These are phyloP conservation scores for Entophlyctis helioformis DNA, from an alignment of 192 early-diverging fungal genomes.

Conservation along the genomic window DNA sequence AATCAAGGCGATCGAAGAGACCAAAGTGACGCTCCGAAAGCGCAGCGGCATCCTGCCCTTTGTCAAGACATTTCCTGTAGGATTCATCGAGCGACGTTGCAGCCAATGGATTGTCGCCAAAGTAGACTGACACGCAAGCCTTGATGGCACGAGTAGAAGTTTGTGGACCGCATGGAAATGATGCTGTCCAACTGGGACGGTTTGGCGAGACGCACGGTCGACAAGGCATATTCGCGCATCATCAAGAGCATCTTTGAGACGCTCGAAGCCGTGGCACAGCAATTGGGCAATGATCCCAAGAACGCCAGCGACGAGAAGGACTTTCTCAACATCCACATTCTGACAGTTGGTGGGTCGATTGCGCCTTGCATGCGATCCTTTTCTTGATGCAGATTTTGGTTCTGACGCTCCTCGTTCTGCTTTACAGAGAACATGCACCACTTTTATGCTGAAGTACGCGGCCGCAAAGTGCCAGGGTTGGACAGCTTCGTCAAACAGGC, in stretches of 20 bases:
- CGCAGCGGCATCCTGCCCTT: slow-evolving; percentile 82
- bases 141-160: no score
- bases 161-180: slow-evolving; percentile 65
- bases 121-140: no score
- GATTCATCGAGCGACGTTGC: no score
- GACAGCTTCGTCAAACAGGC: slow-evolving; percentile 76
- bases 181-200: slow-evolving; percentile 33
- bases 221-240: slow-evolving; percentile 69
- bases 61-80: slow-evolving; percentile 77
- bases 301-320: slow-evolving; percentile 69
- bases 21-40: slow-evolving; percentile 76
- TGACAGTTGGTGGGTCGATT: slow-evolving; percentile 49
- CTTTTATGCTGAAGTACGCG: slow-evolving; percentile 67
- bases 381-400: neutral
- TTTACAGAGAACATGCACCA: slow-evolving; percentile 88
- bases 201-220: slow-evolving; percentile 57
- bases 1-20: slow-evolving; percentile 79
- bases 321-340: slow-evolving; percentile 70
- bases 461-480: slow-evolving; percentile 57
- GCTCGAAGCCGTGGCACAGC: slow-evolving; percentile 68
- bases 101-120: no score
- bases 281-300: slow-evolving; percentile 45
- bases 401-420: neutral
- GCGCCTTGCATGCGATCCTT: neutral
- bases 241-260: slow-evolving; percentile 79